Conservation (phyloP, 2,329 filamentous ascomycete species). For the Trichoderma hamatum region DNA sequence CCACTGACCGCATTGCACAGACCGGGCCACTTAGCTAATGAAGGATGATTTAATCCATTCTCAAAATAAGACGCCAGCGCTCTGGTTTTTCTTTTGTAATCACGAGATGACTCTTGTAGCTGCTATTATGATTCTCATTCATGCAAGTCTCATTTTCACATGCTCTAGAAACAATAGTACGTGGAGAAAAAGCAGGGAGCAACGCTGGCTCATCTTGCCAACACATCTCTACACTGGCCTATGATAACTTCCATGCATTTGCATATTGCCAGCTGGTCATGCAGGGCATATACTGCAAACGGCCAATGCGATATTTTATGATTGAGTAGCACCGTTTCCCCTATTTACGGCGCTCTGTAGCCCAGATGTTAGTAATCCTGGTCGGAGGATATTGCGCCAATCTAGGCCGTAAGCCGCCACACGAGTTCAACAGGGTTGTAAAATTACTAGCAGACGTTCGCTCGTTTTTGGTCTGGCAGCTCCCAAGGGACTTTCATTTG, state of each 20-base stretch:
- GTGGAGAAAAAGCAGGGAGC: background rate
- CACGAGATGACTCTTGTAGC: background rate
- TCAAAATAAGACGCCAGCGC: background rate
- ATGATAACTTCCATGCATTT: background rate
- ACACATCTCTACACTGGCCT: background rate
- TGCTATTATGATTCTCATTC: background rate
- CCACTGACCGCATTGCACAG: background rate
- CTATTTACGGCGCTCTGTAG: background rate
- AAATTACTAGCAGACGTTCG: background rate
- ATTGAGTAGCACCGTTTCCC: background rate
- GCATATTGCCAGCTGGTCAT: background rate
- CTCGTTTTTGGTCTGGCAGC: too few relatives aligned
- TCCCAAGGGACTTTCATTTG: background rate
- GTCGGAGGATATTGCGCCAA: background rate
- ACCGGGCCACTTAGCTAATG: background rate
- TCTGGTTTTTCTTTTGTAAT: background rate
- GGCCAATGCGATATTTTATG: too few relatives aligned
- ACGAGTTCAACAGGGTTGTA: background rate
- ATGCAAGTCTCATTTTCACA: background rate
- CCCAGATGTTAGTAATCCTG: constrained; percentile 2
- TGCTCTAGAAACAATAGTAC: background rate
- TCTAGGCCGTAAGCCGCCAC: constrained; percentile 14
- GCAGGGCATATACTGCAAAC: background rate
- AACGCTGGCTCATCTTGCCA: background rate
- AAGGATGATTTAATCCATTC: background rate